These are phyloP conservation scores for Nymphaea colorata DNA, from an alignment of 164 flowering plant genomes.

Conservation along the genomic window DNA sequence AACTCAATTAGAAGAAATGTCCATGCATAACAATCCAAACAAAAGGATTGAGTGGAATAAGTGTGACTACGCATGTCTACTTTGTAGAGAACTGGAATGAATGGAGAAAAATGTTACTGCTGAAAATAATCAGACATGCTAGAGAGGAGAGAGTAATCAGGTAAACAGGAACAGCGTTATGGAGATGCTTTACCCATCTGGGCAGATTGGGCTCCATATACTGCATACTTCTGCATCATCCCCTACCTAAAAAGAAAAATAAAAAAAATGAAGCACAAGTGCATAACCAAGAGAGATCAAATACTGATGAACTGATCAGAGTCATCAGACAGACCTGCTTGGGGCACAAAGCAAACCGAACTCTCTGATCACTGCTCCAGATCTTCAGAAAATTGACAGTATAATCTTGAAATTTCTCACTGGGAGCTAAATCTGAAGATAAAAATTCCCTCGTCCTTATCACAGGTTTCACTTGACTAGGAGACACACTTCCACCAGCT, in stretches of 20 bases:
- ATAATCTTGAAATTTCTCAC: slow-evolving; percentile 46
- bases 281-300: not conserved
- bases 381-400: slow-evolving; percentile 63
- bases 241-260: slow-evolving; percentile 24
- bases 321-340: slow-evolving; percentile 44
- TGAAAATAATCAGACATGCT: not conserved
- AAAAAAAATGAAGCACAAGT: not conserved
- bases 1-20: no score
- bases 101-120: no score
- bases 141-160: not conserved
- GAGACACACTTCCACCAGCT: slow-evolving; percentile 30
- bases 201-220: slow-evolving; percentile 93
- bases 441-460: slow-evolving; percentile 41
- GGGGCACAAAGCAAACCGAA: slow-evolving; percentile 56
- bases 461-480: slow-evolving; percentile 26
- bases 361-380: slow-evolving; percentile 84
- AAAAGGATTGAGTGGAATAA: no score
- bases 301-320: not conserved
- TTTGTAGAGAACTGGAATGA: no score
- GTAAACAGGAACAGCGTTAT: no score
- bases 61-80: no score
- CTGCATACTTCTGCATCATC: slow-evolving; percentile 50
- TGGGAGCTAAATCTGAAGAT: slow-evolving; percentile 30
- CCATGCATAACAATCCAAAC: no score
- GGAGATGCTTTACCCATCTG: slow-evolving; percentile 62